Percentiles rank a stretch among this genome's conserved stretches.
Conservation (phyloP, 1,139 yeast species). For the Nakaseomyces kungkrabaensis region DNA sequence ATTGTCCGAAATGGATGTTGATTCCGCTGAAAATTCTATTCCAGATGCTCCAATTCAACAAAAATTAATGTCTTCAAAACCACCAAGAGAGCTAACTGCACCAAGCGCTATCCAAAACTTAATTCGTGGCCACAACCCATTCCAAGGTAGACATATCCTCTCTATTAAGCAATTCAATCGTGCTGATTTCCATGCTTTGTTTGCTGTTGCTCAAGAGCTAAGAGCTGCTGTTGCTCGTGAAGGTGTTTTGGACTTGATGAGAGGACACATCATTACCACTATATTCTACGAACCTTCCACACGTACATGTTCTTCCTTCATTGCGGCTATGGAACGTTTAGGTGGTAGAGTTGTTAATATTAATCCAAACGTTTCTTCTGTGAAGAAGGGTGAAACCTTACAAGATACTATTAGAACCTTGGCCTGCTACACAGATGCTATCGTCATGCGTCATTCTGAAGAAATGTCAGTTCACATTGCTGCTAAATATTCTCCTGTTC, state of each 20-base stretch:
- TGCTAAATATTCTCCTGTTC: constrained; percentile 93
- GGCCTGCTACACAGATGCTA: constrained; percentile 94
- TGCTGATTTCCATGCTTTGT: constrained; percentile 80
- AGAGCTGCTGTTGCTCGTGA: constrained; percentile 93
- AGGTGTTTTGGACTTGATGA: constrained; percentile 83
- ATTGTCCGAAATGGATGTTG: constrained; percentile 33
- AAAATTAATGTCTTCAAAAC: constrained; percentile 60
- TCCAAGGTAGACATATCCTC: constrained; percentile 75
- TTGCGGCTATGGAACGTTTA: constrained; percentile 98
- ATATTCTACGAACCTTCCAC: constrained; percentile 98
- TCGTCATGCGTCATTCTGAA: constrained; percentile 92
- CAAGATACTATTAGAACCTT: constrained; percentile 94
- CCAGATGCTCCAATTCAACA: constrained; percentile 40
- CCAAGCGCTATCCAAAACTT: constrained; percentile 68
- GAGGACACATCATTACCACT: constrained; percentile 86
- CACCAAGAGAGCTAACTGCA: constrained; percentile 59
- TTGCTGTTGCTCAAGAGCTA: constrained; percentile 97
- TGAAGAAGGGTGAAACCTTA: constrained; percentile 94
- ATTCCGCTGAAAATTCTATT: constrained; percentile 43
- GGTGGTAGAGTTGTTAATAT: constrained; percentile 96
- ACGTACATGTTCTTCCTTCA: constrained; percentile 90
- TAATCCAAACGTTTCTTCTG: constrained; percentile 76
- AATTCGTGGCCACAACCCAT: constrained; percentile 76
- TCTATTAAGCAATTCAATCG: constrained; percentile 83
- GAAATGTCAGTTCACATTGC: constrained; percentile 90